phyloP scores from a whole-genome alignment of 2,329 filamentous ascomycete species.

The Stagonosporopsis rhizophila region DNA sequence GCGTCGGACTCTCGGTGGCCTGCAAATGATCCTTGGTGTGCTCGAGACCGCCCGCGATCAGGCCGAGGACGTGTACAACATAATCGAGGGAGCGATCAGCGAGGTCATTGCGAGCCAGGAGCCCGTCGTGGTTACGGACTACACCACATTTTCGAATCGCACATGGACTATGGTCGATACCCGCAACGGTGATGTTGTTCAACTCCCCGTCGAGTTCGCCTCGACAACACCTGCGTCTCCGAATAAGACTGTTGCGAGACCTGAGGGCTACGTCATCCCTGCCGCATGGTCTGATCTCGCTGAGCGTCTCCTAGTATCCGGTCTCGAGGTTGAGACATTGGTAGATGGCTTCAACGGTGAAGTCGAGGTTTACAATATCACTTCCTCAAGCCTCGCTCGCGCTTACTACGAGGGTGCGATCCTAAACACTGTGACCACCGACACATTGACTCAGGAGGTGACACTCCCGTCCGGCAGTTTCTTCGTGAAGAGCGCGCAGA shows the following conservation, averaged over 20 bases:
- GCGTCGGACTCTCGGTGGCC: slow-evolving; percentile 40
- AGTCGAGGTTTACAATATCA: slow-evolving; percentile 47
- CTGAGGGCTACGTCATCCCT: slow-evolving; percentile 48
- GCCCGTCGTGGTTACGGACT: slow-evolving; percentile 44
- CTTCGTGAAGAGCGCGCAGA: slow-evolving; percentile 44
- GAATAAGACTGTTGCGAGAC: slow-evolving; percentile 44
- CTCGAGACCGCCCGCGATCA: slow-evolving; percentile 44
- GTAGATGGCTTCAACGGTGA: slow-evolving; percentile 35
- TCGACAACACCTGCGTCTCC: slow-evolving; percentile 45
- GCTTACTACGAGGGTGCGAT: slow-evolving; percentile 47
- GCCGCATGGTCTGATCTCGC: slow-evolving; percentile 46
- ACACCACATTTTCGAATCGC: slow-evolving; percentile 32
- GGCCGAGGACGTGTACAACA: slow-evolving; percentile 32
- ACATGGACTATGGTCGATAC: slow-evolving; percentile 47
- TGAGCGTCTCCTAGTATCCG: slow-evolving; percentile 41
- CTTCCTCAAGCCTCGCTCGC: slow-evolving; percentile 33
- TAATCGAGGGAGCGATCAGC: slow-evolving; percentile 38
- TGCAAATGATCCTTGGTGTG: slow-evolving; percentile 46
- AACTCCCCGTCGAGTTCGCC: slow-evolving; percentile 45
- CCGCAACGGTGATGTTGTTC: slow-evolving; percentile 39
- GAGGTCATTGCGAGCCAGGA: slow-evolving; percentile 35
- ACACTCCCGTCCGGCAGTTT: slow-evolving; percentile 44
- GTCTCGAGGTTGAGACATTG: slow-evolving; percentile 43
- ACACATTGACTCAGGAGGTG: slow-evolving; percentile 33
- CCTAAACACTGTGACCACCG: slow-evolving; percentile 42